phyloP scores from a whole-genome alignment of 768 basidiomycete species.

The Rhodocollybia butyracea region DNA sequence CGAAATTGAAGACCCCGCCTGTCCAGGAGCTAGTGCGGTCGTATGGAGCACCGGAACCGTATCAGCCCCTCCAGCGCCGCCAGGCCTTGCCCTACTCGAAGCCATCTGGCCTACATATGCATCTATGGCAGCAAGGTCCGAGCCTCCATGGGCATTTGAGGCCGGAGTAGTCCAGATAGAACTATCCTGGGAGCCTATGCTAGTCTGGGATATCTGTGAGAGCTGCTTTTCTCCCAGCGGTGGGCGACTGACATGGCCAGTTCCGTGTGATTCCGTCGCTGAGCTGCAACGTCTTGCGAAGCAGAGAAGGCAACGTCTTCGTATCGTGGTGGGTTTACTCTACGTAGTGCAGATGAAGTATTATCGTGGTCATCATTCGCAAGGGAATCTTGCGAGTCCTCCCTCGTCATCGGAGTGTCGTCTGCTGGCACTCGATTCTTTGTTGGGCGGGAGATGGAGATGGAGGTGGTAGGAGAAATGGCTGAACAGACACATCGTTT shows the following conservation, averaged over 20 bases:
- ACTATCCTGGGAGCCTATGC: background rate
- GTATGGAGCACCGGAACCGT: constrained; percentile 4
- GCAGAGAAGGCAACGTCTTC: background rate
- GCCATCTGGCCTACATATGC: background rate
- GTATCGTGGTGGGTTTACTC: constrained; percentile 5
- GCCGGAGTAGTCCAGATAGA: background rate
- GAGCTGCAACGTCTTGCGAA: constrained; percentile 1
- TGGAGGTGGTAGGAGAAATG: background rate
- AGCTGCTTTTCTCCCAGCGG: background rate
- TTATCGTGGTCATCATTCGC: background rate
- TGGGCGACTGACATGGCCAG: background rate
- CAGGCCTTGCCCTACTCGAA: background rate
- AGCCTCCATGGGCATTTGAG: background rate
- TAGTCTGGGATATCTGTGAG: background rate
- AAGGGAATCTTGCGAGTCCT: background rate
- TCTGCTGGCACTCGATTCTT: background rate
- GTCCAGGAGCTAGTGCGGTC: background rate
- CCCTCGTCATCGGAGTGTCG: background rate
- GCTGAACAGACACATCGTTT: background rate
- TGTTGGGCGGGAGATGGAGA: background rate
- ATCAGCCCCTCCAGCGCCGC: background rate
- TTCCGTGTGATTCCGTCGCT: constrained; percentile 2
- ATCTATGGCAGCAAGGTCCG: background rate
- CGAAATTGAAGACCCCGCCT: background rate
- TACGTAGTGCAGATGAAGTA: background rate